Evolutionary conservation across 2,329 filamentous ascomycete species (phyloP), one percentile per base, ranked within the genome.

Genomic region (Trichophyton schoenleinii): DNA sequence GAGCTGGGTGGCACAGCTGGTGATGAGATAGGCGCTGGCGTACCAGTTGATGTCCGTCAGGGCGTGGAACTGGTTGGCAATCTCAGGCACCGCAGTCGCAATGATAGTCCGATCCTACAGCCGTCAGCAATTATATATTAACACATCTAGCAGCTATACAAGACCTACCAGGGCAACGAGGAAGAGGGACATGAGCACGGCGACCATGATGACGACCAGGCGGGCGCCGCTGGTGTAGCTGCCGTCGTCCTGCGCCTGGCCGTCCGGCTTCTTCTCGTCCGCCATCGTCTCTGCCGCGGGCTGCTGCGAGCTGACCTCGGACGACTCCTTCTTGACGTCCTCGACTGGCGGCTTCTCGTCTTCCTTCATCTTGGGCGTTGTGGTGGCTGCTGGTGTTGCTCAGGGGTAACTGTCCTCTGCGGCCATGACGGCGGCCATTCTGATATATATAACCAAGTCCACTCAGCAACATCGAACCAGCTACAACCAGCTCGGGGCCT

Each of bases 41-140:
- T 74, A 74, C 72, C 71, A 74, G 25, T 70, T 70, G 42, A 74
- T 68, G 63, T 74, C 71, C 1, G 60, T 63, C 11, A 73, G 64
- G 36, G 69, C 69, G 58, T 73, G 63, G 59, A 74, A 74, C n/a
- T 71, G 65, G 42, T 71, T 63, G 1, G 72, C 70, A 57, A 74
- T 74, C 34, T 63, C 61, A 3, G 71, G 72, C 36, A 73, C 70
- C 7, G 71, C 71, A 3, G 70, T 71, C 34, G 70, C 69, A 6
- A 44, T 44, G n/a, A 44, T 44, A n/a, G 41, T 44, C 0, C 41
- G 41, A 18, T 44, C 41, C 41, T 44, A 2, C 41, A n/a, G 41
- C n/a, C n/a, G 15, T 44, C 41, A 44, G 41, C 15, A 44, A 44
- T n/a, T 31, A 7, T 22, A 22, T 22, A 22, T 22, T 22, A 3